Base-by-base conservation (phyloP, 73 alveolate genomes). In the Chromera velia region DNA sequence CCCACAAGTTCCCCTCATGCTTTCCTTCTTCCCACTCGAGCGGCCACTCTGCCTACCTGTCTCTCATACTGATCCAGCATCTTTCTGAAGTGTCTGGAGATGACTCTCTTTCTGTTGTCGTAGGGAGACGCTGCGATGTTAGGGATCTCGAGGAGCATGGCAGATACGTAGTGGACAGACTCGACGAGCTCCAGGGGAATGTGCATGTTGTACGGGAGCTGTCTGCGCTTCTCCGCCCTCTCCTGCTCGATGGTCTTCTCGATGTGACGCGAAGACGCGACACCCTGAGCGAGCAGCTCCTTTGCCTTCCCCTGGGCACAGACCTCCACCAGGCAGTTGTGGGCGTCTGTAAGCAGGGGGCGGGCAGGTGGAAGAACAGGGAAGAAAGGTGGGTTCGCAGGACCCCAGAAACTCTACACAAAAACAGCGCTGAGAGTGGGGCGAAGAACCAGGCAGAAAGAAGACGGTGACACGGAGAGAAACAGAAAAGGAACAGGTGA, bases 141-240 rank as follows among this genome's bases (percentile, higher is more conserved):
- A 0, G 90, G 90, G 33, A 88, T 77, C 75, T 88, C 93, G 0
- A 80, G 68, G 0, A 79, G 74, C 93, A 88, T 88, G 9, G 93
- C 86, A 40, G 84, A 45, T 28, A 84, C 68, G 85, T 75, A 71
- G 82, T 88, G 82, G 73, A 65, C 66, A 81, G 81, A 88, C 47
- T 88, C 90, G 29, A 88, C 77, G 29, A 40, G 68, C 68, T 88
- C 87, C 18, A 69, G 81, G 70, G 83, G 76, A 47, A 88, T 88
- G 86, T 88, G 93, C 89, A 88, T 68, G 55, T 88, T 90, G 80
- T 70, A 74, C 7, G 93, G 93, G 10, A 83, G 76, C 66, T 65
- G 78, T 47, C 90, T 31, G 82, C 84, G 83, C 66, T 55, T 63
- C 76, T 88, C 93, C 55, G 74, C 85, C 68, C 82, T 77, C 74